Conservation (phyloP, 345 rosid species). For the Populus tremula region DNA sequence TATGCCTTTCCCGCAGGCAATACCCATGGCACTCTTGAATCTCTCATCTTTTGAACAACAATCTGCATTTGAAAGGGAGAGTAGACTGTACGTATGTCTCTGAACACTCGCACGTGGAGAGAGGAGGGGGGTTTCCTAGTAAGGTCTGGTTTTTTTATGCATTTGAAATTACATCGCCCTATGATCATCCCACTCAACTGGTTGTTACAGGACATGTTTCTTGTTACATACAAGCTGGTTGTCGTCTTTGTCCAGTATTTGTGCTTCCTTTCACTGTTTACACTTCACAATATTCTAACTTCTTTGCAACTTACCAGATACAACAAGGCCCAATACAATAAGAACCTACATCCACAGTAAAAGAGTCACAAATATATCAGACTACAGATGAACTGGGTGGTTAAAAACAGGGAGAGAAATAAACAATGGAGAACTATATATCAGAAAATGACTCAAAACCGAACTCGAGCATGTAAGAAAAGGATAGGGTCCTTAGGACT, state of each 20-base stretch:
- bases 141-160: too few relatives aligned
- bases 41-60: neutral
- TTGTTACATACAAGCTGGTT: neutral
- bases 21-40: neutral
- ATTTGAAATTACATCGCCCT: neutral
- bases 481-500: neutral
- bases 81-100: neutral
- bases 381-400: constrained; percentile 15
- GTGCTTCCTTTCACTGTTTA: neutral
- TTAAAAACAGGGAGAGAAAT: neutral
- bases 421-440: neutral
- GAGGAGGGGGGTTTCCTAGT: neutral
- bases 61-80: neutral
- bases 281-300: neutral
- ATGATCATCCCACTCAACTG: neutral
- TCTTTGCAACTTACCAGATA: constrained; percentile 69
- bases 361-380: constrained; percentile 5
- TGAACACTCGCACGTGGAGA: neutral
- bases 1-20: too few relatives aligned
- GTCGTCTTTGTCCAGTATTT: neutral
- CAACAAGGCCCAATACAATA: constrained; percentile 55
- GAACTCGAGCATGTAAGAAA: neutral
- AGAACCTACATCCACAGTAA: constrained; percentile 49
- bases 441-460: neutral
- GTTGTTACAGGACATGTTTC: neutral